Conservation (phyloP, 2,329 filamentous ascomycete species). For the Hypomyces perniciosus region DNA sequence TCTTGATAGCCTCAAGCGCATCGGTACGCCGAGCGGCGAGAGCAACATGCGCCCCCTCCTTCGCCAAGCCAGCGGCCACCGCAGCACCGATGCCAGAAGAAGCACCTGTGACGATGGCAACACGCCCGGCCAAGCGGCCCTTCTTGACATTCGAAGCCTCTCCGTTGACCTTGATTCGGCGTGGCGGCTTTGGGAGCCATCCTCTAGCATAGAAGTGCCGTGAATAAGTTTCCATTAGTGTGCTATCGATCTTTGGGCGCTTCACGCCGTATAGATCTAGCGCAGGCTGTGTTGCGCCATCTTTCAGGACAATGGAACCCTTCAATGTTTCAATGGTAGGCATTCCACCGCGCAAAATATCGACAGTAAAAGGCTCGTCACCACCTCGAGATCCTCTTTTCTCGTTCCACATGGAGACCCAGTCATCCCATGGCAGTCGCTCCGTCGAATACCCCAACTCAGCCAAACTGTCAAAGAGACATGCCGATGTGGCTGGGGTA, state of each 20-base stretch:
- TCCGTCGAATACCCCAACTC: slow-evolving; percentile 66
- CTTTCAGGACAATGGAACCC: slow-evolving; percentile 67
- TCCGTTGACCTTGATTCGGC: slow-evolving; percentile 34
- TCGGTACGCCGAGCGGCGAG: slow-evolving; percentile 66
- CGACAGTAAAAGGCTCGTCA: slow-evolving; percentile 68
- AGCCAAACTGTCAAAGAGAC: slow-evolving; percentile 58
- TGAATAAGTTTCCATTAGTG: slow-evolving; percentile 70
- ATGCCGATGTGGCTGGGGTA: slow-evolving; percentile 58
- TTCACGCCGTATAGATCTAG: slow-evolving; percentile 47
- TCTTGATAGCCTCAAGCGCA: slow-evolving; percentile 61
- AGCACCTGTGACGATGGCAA: slow-evolving; percentile 72
- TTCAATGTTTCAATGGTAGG: slow-evolving; percentile 65
- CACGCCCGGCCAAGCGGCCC: slow-evolving; percentile 60
- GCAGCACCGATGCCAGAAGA: slow-evolving; percentile 76
- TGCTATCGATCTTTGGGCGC: slow-evolving; percentile 62
- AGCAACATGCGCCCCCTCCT: slow-evolving; percentile 65
- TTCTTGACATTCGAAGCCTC: slow-evolving; percentile 20
- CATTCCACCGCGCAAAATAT: slow-evolving; percentile 77
- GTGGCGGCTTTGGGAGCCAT: slow-evolving; percentile 63
- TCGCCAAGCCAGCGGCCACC: slow-evolving; percentile 61
- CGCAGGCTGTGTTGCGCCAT: slow-evolving; percentile 58
- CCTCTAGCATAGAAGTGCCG: slow-evolving; percentile 76
- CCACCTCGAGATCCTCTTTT: slow-evolving; percentile 61
- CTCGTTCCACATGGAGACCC: slow-evolving; percentile 68
- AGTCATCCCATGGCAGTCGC: slow-evolving; percentile 62